A percentile compares a stretch with the other conserved stretches of the same genome.
Evolutionary conservation across 1,284 basidiomycete species (phyloP).

Genomic region (Inonotus hispidus): DNA sequence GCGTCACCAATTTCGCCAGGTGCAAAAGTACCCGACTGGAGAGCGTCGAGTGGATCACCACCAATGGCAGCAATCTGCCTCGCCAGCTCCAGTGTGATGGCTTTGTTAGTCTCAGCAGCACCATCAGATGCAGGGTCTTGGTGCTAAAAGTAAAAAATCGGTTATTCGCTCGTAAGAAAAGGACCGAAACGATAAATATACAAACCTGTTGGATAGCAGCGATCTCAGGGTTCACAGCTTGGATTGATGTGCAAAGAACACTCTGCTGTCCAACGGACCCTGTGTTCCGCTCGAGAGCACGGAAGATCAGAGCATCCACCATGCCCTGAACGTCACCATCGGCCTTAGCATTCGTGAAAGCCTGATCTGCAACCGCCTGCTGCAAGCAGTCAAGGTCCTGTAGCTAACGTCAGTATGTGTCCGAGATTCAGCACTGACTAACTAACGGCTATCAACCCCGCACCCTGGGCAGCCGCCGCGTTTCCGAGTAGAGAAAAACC

Average conservation of each 20-base stretch:
- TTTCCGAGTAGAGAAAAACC: slow-evolving; percentile 65
- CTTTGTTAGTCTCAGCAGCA: slow-evolving; percentile 59
- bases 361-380: slow-evolving; percentile 59
- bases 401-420: background rate
- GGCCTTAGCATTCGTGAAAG: slow-evolving; percentile 68
- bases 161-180: background rate
- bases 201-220: slow-evolving; percentile 64
- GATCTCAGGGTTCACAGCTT: slow-evolving; percentile 60
- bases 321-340: slow-evolving; percentile 50
- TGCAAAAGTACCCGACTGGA: slow-evolving; percentile 60
- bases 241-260: slow-evolving; percentile 47
- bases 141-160: background rate
- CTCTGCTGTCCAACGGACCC: slow-evolving; percentile 47
- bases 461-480: slow-evolving; percentile 50
- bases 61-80: slow-evolving; percentile 59
- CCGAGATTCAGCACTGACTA: background rate
- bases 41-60: slow-evolving; percentile 54
- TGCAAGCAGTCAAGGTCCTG: slow-evolving; percentile 62
- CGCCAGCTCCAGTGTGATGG: slow-evolving; percentile 52
- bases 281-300: slow-evolving; percentile 65
- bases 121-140: slow-evolving; percentile 56
- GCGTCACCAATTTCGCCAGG: slow-evolving; percentile 49
- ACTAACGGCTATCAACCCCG: slow-evolving; percentile 47
- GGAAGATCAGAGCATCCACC: slow-evolving; percentile 57
- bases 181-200: slow-evolving; percentile 17